Base-by-base conservation (phyloP, 345 rosid species). In the Excoecaria cochinchinensis region DNA sequence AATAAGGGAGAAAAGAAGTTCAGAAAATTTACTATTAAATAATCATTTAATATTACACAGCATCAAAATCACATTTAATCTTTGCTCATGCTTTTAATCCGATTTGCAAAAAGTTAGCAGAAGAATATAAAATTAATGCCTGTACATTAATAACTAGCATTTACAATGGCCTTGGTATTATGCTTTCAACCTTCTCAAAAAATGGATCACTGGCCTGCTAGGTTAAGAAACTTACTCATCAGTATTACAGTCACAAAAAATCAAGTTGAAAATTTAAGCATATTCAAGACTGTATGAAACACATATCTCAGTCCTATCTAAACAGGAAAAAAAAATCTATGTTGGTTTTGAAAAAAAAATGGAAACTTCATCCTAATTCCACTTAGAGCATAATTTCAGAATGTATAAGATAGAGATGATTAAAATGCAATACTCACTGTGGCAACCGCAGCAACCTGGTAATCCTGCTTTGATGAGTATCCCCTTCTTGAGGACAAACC, bases 391-490 rank as follows among this genome's bases (percentile, higher is more conserved):
- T 13, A 56, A 21, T n/a, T 14, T 73, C 11, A 67, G 52, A 76
- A 56, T 39, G 22, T 67, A 39, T 36, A 22, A 40, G 71, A 21
- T 39, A 5, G 64, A 65, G 60, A 21, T 53, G 21, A 24, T 74
- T 57, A 8, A 47, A 74, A 48, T 14, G 58, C 50, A 79, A 63
- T 67, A 88, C 98, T 91, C 87, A 96, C 99, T 88, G 93, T 74
- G 97, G 97, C 78, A 93, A 81, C 57, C 97, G 94, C 79, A 96
- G 89, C 80, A 96, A 88, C 78, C 92, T 87, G 61, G 94, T 85
- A 69, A 96, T 87, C 89, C 90, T 87, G 84, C 89, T 96, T 79
- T 93, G 99, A 74, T 92, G 92, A 58, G 82, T 78, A 78, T 96
- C 98, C 69, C 94, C 97, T 89, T 93, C 96, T 75, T 90, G 93